Percentiles rank a stretch among this genome's conserved stretches.
Conservation (phyloP, 139 green algal genomes). For the Closterium sp. region DNA sequence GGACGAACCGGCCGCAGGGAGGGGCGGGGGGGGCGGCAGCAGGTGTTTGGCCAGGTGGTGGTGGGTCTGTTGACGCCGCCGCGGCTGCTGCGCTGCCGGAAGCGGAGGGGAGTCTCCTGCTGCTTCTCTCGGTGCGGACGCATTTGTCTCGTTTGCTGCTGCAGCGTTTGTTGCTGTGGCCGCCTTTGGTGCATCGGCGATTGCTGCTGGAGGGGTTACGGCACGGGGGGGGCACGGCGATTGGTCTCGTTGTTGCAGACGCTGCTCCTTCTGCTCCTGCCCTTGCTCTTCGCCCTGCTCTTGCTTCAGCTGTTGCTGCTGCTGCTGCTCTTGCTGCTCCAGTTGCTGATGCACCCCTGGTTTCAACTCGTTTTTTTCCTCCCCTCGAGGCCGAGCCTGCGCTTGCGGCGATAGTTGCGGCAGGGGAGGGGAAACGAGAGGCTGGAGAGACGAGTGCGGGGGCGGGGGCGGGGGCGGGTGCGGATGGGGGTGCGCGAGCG, state of each 20-base stretch:
- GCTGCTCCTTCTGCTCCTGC: conserved; percentile 50
- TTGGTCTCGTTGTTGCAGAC: neutral
- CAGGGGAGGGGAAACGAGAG: conserved; percentile 80
- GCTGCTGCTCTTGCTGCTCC: neutral
- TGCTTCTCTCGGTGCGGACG: neutral
- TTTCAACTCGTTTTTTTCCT: neutral
- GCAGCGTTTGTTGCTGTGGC: neutral
- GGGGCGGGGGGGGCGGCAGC: neutral
- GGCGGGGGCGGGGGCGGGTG: conserved; percentile 39
- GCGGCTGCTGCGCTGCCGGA: neutral
- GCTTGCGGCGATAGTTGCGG: conserved; percentile 89
- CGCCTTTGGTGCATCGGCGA: too few relatives aligned
- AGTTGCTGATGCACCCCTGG: neutral
- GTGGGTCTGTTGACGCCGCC: neutral
- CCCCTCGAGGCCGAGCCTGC: conserved; percentile 53
- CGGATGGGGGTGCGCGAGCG: neutral
- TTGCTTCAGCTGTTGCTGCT: neutral
- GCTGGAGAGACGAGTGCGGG: conserved; percentile 74
- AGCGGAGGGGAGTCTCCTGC: neutral
- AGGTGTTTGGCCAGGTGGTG: neutral
- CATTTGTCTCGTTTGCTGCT: neutral
- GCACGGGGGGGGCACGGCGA: too few relatives aligned
- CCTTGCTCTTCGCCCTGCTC: conserved; percentile 38
- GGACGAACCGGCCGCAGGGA: neutral
- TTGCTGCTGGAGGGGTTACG: too few relatives aligned